Conservation (phyloP, 345 rosid species). For the Sisymbrium irio region DNA sequence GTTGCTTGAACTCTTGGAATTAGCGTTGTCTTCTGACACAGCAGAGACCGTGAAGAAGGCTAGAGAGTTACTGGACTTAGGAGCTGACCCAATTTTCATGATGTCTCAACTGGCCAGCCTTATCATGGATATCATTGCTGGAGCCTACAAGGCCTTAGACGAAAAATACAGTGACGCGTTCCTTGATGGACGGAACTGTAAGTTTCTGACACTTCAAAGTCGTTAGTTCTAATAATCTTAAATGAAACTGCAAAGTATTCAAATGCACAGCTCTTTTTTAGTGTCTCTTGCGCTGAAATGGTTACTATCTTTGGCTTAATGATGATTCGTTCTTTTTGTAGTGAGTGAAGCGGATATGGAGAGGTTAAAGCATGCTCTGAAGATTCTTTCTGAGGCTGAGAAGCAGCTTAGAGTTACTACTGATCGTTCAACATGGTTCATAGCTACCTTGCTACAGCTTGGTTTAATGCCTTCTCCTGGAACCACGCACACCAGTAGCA, state of each 20-base stretch:
- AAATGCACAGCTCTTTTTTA: not conserved
- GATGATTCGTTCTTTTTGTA: conserved; percentile 26
- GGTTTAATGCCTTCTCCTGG: conserved; percentile 81
- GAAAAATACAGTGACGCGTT: conserved; percentile 45
- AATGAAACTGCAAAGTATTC: not conserved
- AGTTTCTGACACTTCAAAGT: conserved; percentile 35
- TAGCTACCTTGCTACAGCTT: conserved; percentile 85
- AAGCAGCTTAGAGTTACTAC: conserved; percentile 76
- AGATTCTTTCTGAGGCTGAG: conserved; percentile 93
- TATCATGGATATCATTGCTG: conserved; percentile 90
- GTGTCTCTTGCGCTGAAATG: not conserved
- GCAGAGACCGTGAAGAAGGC: conserved; percentile 88
- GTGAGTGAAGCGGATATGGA: conserved; percentile 76
- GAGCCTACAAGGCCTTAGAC: conserved; percentile 56
- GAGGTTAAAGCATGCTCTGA: conserved; percentile 81
- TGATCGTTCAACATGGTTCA: conserved; percentile 95
- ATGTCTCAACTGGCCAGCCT: conserved; percentile 95
- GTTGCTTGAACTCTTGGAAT: conserved; percentile 79
- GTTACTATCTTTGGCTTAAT: not conserved
- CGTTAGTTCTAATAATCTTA: not conserved
- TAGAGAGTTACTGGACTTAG: conserved; percentile 76
- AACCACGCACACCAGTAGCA: conserved; percentile 62
- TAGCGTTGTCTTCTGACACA: conserved; percentile 93
- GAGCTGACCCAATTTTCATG: conserved; percentile 78
- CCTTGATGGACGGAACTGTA: conserved; percentile 66